Evolutionary conservation across 2,329 filamentous ascomycete species (phyloP).

Genomic region (Diplodia mutila): DNA sequence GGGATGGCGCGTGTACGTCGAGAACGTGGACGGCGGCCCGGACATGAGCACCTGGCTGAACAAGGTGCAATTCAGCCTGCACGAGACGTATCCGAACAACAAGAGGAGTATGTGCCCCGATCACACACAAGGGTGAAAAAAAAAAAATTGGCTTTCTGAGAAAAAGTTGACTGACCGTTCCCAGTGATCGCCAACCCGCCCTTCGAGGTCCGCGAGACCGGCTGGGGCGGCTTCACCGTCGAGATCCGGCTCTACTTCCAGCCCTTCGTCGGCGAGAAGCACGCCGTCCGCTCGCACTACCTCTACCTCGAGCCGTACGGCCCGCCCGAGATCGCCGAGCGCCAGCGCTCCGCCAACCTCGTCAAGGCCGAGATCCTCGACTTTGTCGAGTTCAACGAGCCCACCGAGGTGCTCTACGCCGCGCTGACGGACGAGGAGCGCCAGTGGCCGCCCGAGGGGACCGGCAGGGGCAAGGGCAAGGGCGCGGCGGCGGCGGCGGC

Average conservation of each 20-base stretch:
- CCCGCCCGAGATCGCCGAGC: slow-evolving; percentile 66
- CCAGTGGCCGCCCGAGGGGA: slow-evolving; percentile 50
- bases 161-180: neutral
- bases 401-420: slow-evolving; percentile 89
- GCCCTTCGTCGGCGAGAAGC: slow-evolving; percentile 85
- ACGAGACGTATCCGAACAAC: slow-evolving; percentile 93
- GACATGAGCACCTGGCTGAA: slow-evolving; percentile 95
- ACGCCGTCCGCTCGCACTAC: slow-evolving; percentile 92
- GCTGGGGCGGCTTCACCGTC: slow-evolving; percentile 98
- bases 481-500: slow-evolving; percentile 33
- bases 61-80: slow-evolving; percentile 96
- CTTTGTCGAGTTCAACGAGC: slow-evolving; percentile 96
- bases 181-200: slow-evolving; percentile 52
- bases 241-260: slow-evolving; percentile 94
- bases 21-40: slow-evolving; percentile 78
- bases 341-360: slow-evolving; percentile 55
- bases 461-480: slow-evolving; percentile 57
- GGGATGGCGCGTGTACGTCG: slow-evolving; percentile 93
- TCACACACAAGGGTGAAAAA: neutral
- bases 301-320: slow-evolving; percentile 90
- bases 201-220: slow-evolving; percentile 88
- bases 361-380: slow-evolving; percentile 85
- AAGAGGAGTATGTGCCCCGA: slow-evolving; percentile 65
- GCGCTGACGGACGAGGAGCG: slow-evolving; percentile 73
- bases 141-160: neutral